phyloP scores from a whole-genome alignment of 371 early-diverging fungal species.

The Mortierella sp. region DNA sequence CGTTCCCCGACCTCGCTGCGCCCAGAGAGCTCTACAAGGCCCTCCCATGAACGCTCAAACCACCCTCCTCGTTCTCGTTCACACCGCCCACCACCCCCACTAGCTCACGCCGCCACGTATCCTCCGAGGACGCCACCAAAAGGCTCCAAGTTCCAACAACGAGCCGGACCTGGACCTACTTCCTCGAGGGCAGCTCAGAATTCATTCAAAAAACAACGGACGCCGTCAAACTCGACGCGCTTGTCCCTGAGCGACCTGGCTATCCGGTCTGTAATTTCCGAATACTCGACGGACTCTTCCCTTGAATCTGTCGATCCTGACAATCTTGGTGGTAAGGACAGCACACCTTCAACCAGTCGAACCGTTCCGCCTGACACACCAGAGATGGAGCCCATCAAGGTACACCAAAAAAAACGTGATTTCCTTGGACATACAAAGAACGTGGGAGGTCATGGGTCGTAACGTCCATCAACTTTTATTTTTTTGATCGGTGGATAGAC shows the following conservation, averaged over 20 bases:
- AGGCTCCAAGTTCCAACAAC: slow-evolving; percentile 1
- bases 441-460: no score
- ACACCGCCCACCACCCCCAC: no score
- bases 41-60: no score
- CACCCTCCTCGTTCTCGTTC: no score
- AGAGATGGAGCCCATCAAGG: slow-evolving; percentile 61
- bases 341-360: background rate
- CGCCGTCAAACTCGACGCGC: slow-evolving; percentile 1
- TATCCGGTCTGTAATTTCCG: slow-evolving; percentile 33
- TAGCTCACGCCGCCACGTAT: no score
- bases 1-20: no score
- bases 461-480: no score
- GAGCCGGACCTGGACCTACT: slow-evolving; percentile 1
- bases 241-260: slow-evolving; percentile 41
- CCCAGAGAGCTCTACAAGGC: no score
- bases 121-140: background rate
- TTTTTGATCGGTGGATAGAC: slow-evolving; percentile 39
- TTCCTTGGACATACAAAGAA: background rate
- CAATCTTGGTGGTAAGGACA: background rate
- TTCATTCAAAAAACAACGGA: slow-evolving; percentile 2
- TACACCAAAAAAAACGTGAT: background rate
- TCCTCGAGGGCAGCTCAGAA: slow-evolving; percentile 3
- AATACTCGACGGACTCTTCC: slow-evolving; percentile 7
- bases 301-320: background rate
- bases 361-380: slow-evolving; percentile 8